Base-by-base conservation (phyloP, 1,139 yeast genomes). In the Lodderomyces jiufengensis region DNA sequence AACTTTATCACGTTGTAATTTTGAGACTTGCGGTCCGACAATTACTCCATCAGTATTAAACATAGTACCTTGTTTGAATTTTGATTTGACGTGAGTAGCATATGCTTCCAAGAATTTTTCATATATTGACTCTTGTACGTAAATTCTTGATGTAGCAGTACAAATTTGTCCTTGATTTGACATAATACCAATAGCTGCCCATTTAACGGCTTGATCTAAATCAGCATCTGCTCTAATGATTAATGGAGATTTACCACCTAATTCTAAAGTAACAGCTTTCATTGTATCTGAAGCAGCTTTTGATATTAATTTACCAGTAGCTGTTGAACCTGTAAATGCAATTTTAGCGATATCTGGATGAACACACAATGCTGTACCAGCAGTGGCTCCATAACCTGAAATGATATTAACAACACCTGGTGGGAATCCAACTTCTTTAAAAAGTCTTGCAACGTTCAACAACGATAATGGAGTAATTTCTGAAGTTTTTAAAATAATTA, bases 171-270 rank as follows among this genome's bases (percentile, higher is more conserved):
- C 76, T 52, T 84, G 78, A 63, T 88, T 88, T 59, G 71, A 73
- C 73, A 85, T 80, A 44, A 88, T 78, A 49, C 96, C 97, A 46
- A 77, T 66, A 18, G 92, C 87, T 31, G 90, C 80, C 83, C 94
- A 85, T 56, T 84, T 84, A 24, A 83, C 88, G 31, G 95, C 90
- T 54, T 80, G 80, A 1, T 80, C 84, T 32, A 87, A 59, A 54
- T 88, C 90, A 16, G 87, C 84, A 56, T 76, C 96, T 33, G 63
- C 81, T 65, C 81, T 82, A 40, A 73, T 78, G 55, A 76, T 73
- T 58, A 77, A 75, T 48, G 88, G 88, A 13, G 92, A 80, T 56
- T 88, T 88, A 42, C 97, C 97, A 46, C 97, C 97, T 53, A 95
- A 82, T 64, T 88, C 97, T 50, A 90, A 63, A n/a, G 94, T 78